Evolutionary conservation across 1,284 basidiomycete species (phyloP).

Genomic region (Puccinia horiana): DNA sequence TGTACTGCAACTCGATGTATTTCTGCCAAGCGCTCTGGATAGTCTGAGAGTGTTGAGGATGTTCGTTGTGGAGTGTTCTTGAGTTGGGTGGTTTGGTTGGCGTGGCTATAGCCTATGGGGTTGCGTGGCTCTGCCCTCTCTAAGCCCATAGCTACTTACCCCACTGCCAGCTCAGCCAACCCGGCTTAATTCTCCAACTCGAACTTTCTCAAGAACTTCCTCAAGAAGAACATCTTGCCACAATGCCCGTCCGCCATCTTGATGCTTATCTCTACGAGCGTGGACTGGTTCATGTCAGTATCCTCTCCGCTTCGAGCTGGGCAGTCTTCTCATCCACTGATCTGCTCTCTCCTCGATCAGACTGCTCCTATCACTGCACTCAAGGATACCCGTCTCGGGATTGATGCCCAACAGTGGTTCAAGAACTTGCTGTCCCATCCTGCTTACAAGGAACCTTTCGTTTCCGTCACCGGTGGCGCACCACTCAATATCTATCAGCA

Average conservation of each 20-base stretch:
- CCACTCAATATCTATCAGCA: conserved; percentile 64
- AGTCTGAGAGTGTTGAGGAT: too few species aligned
- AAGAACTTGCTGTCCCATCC: conserved; percentile 74
- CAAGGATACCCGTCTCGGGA: conserved; percentile 89
- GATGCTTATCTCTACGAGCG: conserved; percentile 47
- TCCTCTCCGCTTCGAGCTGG: neutral
- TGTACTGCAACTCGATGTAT: too few species aligned
- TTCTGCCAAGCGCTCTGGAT: too few species aligned
- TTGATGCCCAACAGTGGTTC: conserved; percentile 92
- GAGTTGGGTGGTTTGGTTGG: too few species aligned
- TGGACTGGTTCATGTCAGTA: conserved; percentile 46
- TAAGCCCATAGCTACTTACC: neutral
- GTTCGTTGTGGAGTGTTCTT: too few species aligned
- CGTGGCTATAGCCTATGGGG: too few species aligned
- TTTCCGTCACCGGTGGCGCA: conserved; percentile 89
- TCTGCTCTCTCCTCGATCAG: conserved; percentile 62
- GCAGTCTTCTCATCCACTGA: neutral
- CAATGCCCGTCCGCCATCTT: conserved; percentile 45
- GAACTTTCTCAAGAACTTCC: neutral
- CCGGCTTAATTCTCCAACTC: neutral
- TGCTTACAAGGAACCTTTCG: conserved; percentile 76
- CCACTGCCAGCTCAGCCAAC: neutral
- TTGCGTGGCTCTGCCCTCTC: neutral
- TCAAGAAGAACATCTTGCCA: neutral
- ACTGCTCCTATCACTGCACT: conserved; percentile 79